These are phyloP conservation scores for Nicotiana noctiflora DNA, from an alignment of 257 asterid genomes.

Conservation along the genomic window DNA sequence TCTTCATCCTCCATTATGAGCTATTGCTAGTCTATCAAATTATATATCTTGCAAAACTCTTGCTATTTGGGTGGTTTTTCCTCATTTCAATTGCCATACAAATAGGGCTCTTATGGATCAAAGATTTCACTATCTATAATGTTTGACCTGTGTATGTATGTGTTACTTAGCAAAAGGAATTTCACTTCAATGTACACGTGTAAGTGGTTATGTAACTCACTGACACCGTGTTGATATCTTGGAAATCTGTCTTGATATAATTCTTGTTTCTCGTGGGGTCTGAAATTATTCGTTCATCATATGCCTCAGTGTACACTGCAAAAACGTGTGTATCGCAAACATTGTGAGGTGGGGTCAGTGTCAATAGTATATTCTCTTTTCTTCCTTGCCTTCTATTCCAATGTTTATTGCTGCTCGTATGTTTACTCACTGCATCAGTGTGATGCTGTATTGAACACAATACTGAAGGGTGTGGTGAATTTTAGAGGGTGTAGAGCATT, in stretches of 20 bases:
- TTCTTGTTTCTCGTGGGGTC: not conserved
- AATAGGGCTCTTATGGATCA: not conserved
- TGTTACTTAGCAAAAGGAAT: not conserved
- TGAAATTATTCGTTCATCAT: not conserved
- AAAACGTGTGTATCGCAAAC: not conserved
- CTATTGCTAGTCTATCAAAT: not conserved
- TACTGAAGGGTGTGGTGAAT: not conserved
- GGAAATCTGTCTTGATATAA: not conserved
- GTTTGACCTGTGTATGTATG: not conserved
- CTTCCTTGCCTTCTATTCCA: not conserved
- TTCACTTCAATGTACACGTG: not conserved
- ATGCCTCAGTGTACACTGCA: not conserved
- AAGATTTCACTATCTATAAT: not conserved
- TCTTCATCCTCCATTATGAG: not conserved
- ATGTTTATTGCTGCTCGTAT: not conserved
- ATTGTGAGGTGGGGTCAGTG: not conserved
- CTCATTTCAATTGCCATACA: not conserved
- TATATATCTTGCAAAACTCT: not conserved
- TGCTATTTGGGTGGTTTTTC: not conserved
- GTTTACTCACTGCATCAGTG: not conserved
- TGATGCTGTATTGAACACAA: not conserved
- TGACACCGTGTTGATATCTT: not conserved
- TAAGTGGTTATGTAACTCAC: not conserved
- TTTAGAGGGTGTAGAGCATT: not conserved
- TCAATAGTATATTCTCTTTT: not conserved